Base-by-base conservation (phyloP, 2,329 filamentous ascomycete genomes). In the Atkinsonella texensis region DNA sequence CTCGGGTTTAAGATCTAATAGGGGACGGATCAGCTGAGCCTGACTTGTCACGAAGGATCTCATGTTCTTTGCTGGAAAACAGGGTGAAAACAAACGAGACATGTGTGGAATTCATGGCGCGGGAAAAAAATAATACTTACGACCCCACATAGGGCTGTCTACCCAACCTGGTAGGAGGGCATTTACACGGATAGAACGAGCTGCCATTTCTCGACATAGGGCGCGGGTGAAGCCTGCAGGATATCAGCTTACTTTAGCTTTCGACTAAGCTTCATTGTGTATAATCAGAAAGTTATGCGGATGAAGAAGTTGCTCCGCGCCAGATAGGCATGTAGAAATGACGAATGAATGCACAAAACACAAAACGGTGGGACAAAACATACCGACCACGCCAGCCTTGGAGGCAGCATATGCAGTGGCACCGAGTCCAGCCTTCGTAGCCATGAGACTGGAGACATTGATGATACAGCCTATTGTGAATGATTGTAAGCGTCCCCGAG, bases 111-210 rank as follows among this genome's bases (percentile, higher is more conserved):
- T 50, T 23, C 50, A 45, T 43, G 48, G 33, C n/a, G 50, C 52
- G 50, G 48, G 52, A 49, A 13, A 66, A 49, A 13, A 66, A 6
- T 8, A 28, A 8, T 4, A 28, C 70, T 68, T 68, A 90, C 87
- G 73, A 63, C 77, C 68, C 58, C 85, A 88, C 87, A 95, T 94
- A 46, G 81, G 77, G 45, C 87, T 91, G 52, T 85, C 74, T 58
- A 94, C 83, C 71, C 91, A 95, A 7, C 89, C 89, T 1, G 89
- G 89, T 42, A 91, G 71, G 56, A 95, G 80, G 31, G 84, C 84
- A 68, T 95, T 95, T 46, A 87, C 84, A 32, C 89, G 76, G 53
- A 95, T 76, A 47, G 77, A 76, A 46, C 73, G 71, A 54, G 72
- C 68, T 49, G 77, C 78, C 59, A 83, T 67, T 68, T 89, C 82